Conservation (phyloP, 495 filamentous ascomycete species). For the Aspergillus affinis region DNA sequence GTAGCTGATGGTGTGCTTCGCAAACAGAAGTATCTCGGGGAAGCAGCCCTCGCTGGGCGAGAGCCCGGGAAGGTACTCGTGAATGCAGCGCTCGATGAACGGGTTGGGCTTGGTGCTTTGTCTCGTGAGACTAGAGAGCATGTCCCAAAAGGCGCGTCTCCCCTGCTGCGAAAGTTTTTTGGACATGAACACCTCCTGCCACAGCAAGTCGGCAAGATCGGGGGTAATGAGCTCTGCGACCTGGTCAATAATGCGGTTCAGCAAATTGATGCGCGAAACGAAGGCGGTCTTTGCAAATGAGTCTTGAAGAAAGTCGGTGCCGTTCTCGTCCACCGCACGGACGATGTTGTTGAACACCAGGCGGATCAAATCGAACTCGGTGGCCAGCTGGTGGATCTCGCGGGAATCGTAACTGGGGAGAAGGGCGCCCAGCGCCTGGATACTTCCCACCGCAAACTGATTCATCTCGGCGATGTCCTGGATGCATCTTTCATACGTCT, state of each 20-base stretch:
- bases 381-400: slow-evolving; percentile 52
- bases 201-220: slow-evolving; percentile 62
- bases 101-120: slow-evolving; percentile 49
- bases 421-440: slow-evolving; percentile 65
- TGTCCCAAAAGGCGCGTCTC: slow-evolving; percentile 63
- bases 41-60: slow-evolving; percentile 64
- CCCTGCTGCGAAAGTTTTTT: slow-evolving; percentile 54
- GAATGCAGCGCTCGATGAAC: slow-evolving; percentile 66
- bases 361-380: slow-evolving; percentile 51
- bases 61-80: slow-evolving; percentile 63
- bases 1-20: slow-evolving; percentile 54
- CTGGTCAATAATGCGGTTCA: slow-evolving; percentile 56
- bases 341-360: slow-evolving; percentile 53
- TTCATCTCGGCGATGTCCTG: slow-evolving; percentile 58
- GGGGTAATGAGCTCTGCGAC: slow-evolving; percentile 59
- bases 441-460: slow-evolving; percentile 62
- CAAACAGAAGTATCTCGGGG: slow-evolving; percentile 65
- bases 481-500: slow-evolving; percentile 58
- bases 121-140: slow-evolving; percentile 54
- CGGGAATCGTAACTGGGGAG: slow-evolving; percentile 44
- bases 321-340: slow-evolving; percentile 42
- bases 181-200: slow-evolving; percentile 65
- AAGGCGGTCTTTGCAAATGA: slow-evolving; percentile 37
- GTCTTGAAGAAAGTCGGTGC: slow-evolving; percentile 37
- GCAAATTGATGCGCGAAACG: slow-evolving; percentile 55